phyloP scores from a whole-genome alignment of 106 monocot species.

The Cymbidium sinense region DNA sequence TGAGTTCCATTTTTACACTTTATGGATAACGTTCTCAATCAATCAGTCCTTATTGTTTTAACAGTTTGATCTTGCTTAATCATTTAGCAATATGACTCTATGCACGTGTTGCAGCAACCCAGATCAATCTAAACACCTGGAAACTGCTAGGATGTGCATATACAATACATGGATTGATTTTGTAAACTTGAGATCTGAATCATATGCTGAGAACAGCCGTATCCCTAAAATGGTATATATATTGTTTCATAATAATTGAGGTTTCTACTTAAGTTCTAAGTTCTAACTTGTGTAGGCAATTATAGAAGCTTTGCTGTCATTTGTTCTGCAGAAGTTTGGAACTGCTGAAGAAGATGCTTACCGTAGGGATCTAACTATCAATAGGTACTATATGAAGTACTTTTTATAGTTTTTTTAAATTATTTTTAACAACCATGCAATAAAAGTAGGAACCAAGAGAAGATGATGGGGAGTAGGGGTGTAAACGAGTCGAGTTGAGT shows the following conservation, averaged over 20 bases:
- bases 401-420: neutral
- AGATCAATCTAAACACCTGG: conserved; percentile 97
- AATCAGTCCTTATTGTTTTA: neutral
- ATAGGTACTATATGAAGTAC: conserved; percentile 40
- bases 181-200: conserved; percentile 98
- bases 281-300: neutral
- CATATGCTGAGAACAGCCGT: conserved; percentile 90
- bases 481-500: too few relatives aligned
- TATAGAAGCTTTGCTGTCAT: neutral
- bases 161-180: conserved; percentile 89
- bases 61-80: neutral
- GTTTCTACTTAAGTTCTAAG: neutral
- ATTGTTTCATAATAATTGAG: neutral
- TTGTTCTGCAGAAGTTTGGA: conserved; percentile 66
- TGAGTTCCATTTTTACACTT: neutral
- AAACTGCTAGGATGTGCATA: conserved; percentile 95
- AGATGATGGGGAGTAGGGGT: neutral
- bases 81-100: neutral
- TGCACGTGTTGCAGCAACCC: conserved; percentile 66
- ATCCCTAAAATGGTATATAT: conserved; percentile 80
- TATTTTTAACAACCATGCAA: neutral
- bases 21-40: neutral
- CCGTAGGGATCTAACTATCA: conserved; percentile 89
- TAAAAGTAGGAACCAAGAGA: neutral
- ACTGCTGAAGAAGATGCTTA: conserved; percentile 90